Conservation (phyloP, 768 basidiomycete genomes). For the Phlebiopsis flavidoalba region DNA sequence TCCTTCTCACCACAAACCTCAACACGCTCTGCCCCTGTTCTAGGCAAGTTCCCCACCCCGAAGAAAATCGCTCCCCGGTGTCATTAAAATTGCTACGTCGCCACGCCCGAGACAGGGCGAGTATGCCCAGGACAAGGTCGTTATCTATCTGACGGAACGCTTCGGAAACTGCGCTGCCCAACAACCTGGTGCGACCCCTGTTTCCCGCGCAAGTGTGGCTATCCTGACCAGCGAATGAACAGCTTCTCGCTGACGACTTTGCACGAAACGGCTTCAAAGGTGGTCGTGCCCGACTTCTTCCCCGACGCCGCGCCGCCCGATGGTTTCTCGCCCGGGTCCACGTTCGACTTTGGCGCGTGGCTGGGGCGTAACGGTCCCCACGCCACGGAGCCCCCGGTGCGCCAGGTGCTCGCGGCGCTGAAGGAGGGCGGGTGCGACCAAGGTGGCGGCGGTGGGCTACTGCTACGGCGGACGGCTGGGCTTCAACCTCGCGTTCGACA, state of each 20-base stretch:
- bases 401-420: constrained; percentile 53
- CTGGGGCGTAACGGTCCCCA: constrained; percentile 26
- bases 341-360: constrained; percentile 31
- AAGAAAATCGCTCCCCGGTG: constrained; percentile 31
- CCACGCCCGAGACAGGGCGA: constrained; percentile 34
- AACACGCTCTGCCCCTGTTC: background rate
- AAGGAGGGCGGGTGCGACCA: constrained; percentile 53
- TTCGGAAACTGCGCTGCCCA: constrained; percentile 31
- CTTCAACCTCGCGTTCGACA: constrained; percentile 59
- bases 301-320: constrained; percentile 12
- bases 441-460: constrained; percentile 59
- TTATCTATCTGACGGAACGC: constrained; percentile 37
- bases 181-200: constrained; percentile 24
- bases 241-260: constrained; percentile 36
- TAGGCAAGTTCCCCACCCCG: constrained; percentile 31
- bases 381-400: constrained; percentile 31
- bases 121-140: constrained; percentile 34
- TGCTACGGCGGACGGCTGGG: constrained; percentile 64
- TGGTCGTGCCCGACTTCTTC: constrained; percentile 32
- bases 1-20: background rate
- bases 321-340: constrained; percentile 3
- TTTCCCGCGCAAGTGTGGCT: background rate
- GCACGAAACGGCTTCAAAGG: constrained; percentile 37
- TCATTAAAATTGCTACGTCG: constrained; percentile 38
- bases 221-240: background rate